A percentile compares a stretch with the other conserved stretches of the same genome.
phyloP scores from a whole-genome alignment of 2,329 filamentous ascomycete genomes.

The Colletotrichum sp. region DNA sequence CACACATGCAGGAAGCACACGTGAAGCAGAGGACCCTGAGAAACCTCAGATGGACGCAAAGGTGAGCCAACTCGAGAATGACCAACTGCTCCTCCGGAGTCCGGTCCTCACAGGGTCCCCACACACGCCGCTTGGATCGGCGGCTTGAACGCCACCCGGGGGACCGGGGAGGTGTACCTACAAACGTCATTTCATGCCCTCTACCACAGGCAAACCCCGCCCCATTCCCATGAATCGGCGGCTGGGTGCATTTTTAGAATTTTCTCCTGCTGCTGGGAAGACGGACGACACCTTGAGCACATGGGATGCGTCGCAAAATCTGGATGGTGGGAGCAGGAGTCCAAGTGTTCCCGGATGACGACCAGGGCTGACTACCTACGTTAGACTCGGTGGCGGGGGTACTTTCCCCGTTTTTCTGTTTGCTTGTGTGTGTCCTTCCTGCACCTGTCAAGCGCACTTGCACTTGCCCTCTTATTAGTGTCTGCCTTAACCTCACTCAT shows the following conservation, averaged over 20 bases:
- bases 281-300: neutral
- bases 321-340: neutral
- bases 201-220: neutral
- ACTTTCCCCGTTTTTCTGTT: constrained; percentile 7
- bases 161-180: neutral
- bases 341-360: neutral
- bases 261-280: neutral
- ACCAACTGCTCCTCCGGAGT: neutral
- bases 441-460: neutral
- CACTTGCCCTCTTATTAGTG: neutral
- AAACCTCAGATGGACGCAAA: neutral
- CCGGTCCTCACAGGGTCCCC: neutral
- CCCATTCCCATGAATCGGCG: neutral
- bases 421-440: neutral
- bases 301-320: neutral
- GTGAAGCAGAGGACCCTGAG: neutral
- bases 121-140: constrained; percentile 8
- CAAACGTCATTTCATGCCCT: constrained; percentile 9
- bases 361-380: neutral
- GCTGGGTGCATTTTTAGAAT: neutral
- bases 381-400: constrained; percentile 4
- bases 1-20: neutral
- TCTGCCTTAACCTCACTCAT: neutral
- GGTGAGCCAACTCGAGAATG: neutral
- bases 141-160: constrained; percentile 11